phyloP scores from a whole-genome alignment of 179 eudicot species.

The Spinacia oleracea region DNA sequence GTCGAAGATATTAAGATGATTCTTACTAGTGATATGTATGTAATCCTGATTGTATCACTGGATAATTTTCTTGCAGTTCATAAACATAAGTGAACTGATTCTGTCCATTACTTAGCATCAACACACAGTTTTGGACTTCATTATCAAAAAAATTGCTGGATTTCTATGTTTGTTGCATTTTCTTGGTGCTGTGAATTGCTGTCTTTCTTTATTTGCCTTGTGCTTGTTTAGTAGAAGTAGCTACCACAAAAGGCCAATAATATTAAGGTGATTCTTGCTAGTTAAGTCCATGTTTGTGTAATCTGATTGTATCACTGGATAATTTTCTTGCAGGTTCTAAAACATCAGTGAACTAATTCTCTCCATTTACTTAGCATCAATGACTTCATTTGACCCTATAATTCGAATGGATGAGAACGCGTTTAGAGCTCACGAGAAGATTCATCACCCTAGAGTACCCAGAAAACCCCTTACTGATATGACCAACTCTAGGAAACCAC shows the following conservation, averaged over 20 bases:
- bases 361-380: constrained; percentile 12
- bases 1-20: neutral
- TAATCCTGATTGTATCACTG: neutral
- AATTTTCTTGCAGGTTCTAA: constrained; percentile 23
- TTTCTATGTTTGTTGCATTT: neutral
- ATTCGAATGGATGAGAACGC: constrained; percentile 30
- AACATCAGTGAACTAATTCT: neutral
- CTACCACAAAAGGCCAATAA: neutral
- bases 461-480: constrained; percentile 68
- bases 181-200: neutral
- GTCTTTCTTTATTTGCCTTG: neutral
- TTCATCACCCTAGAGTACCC: constrained; percentile 15
- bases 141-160: neutral
- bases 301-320: constrained; percentile 7
- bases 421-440: constrained; percentile 28
- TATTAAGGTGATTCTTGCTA: neutral
- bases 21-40: neutral
- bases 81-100: neutral
- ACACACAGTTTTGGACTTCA: neutral
- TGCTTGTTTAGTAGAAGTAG: neutral
- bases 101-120: constrained; percentile 10
- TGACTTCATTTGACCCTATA: constrained; percentile 34
- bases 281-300: neutral
- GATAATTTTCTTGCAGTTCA: constrained; percentile 17
- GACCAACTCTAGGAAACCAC: constrained; percentile 61